Evolutionary conservation across 129 eudicot genomes (phyloP), one percentile per base, ranked within the genome.

Genomic region (Deinandra increscens): DNA sequence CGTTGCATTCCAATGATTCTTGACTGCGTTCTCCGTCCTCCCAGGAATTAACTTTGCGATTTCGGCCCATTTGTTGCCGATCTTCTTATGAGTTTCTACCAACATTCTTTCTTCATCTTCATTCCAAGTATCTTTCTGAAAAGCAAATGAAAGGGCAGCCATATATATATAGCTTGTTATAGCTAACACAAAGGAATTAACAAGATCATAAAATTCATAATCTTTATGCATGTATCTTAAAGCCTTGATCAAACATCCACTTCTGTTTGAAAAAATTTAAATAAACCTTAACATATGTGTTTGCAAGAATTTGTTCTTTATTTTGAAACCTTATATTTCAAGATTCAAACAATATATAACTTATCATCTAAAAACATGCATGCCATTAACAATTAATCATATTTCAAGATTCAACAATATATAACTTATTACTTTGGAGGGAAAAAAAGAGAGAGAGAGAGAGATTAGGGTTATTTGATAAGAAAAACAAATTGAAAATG

Each of bases 1-100:
- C 19, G 96, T 85, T 10, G 96, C 96, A 50, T 88, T 88, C 96
- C 96, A 88, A 61, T 85, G 91, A 62, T 88, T 88, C 78, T 88
- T 88, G 7, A 88, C 86, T 12, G 96, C 79, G 13, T 88, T 88
- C 63, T 88, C 96, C 1, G 87, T 85, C 63, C 96, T 83, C 12
- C 96, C 92, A 0, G 96, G 96, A 20, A 88, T 83, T 69, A 76
- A 14, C 31, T 81, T 81, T 1, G 92, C 96, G 5, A 88, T 88
- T 77, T 85, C 87, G 17, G 92, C 89, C 96, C 96, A 88, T 84
- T 74, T 81, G 78, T 88, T 88, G 10, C 96, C 92, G 2, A 81
- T 66, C 22, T 69, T 54, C 15, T 34, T 59, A 70, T 88, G 92
- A 64, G 85, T 83, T 53, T 86, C 85, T 19, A 88, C 81, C 72